Conservation (phyloP, 306 rosid genomes). For the Cucurbita maxima region DNA sequence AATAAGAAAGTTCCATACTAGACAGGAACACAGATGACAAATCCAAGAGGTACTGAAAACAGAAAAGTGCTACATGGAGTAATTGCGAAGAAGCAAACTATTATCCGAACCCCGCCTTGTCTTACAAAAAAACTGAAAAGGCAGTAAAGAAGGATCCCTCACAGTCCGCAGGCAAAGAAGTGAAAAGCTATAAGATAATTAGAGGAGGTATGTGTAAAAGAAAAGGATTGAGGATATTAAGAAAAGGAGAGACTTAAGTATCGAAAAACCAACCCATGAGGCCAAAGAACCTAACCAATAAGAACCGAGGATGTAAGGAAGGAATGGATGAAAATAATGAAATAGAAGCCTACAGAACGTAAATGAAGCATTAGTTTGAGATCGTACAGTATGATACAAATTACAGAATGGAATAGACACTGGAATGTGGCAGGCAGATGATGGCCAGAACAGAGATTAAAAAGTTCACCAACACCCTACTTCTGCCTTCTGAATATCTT, state of each 20-base stretch:
- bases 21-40: background rate
- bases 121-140: constrained; percentile 10
- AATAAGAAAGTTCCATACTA: background rate
- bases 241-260: background rate
- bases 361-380: background rate
- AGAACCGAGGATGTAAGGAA: background rate
- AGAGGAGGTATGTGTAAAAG: background rate
- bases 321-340: background rate
- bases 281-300: constrained; percentile 1
- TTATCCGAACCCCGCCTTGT: constrained; percentile 1
- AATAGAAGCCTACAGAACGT: constrained; percentile 1
- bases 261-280: background rate
- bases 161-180: background rate
- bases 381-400: constrained; percentile 1
- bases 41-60: background rate
- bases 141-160: background rate
- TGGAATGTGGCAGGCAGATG: background rate
- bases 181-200: background rate
- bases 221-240: background rate
- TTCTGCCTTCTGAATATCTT: background rate
- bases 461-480: background rate
- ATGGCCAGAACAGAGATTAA: background rate
- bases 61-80: background rate
- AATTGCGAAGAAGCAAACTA: constrained; percentile 1
- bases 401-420: background rate